Conservation (phyloP, 2,329 filamentous ascomycete genomes). For the Venturiaceae sp. region DNA sequence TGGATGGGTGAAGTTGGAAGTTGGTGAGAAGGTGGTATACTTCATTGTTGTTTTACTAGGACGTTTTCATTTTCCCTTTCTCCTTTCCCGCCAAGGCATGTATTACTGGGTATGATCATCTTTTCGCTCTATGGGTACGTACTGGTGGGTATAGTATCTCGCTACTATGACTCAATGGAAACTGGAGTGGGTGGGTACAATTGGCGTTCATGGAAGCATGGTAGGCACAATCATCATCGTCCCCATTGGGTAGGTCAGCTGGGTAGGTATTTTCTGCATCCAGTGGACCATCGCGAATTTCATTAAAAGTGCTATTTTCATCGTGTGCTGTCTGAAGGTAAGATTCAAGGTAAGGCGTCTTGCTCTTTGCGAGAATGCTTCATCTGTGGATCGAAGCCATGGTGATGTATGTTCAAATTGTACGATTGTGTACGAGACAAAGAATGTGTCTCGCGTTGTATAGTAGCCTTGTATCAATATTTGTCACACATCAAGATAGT, state of each 20-base stretch:
- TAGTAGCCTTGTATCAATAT: neutral
- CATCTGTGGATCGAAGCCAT: no score
- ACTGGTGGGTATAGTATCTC: neutral
- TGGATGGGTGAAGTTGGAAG: neutral
- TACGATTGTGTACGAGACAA: no score
- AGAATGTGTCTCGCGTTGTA: neutral
- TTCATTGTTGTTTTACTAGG: neutral
- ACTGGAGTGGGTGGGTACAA: neutral
- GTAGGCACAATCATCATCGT: neutral
- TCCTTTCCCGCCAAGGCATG: neutral
- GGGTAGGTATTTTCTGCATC: neutral
- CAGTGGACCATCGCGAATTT: neutral
- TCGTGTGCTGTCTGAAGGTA: neutral
- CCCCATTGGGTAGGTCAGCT: neutral
- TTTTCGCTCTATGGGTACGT: neutral
- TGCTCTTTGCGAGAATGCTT: neutral
- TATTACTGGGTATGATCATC: no score
- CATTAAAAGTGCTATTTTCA: neutral
- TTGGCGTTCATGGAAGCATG: neutral
- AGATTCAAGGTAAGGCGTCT: neutral
- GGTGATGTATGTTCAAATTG: no score
- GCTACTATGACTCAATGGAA: neutral
- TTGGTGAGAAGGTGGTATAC: neutral
- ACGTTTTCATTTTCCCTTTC: neutral
- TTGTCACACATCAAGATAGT: no score